phyloP scores from a whole-genome alignment of 2,329 filamentous ascomycete species.

The Domatiomyces catenatus region DNA sequence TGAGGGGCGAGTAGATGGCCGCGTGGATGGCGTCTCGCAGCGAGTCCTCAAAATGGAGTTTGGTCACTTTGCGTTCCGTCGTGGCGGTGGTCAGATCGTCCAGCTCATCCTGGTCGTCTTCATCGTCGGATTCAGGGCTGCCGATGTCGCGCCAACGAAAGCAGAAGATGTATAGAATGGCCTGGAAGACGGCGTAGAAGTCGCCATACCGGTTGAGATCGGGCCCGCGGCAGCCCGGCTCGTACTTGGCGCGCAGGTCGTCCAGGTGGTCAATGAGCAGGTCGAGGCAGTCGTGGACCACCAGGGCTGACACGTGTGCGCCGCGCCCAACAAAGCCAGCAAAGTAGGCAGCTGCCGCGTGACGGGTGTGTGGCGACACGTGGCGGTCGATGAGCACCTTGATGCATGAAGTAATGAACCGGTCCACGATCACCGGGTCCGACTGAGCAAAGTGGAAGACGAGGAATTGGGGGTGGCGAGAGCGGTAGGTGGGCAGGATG shows the following conservation, averaged over 20 bases:
- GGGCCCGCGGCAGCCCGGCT: constrained; percentile 59
- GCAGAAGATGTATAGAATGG: constrained; percentile 87
- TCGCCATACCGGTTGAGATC: constrained; percentile 69
- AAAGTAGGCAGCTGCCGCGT: constrained; percentile 80
- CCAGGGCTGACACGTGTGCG: constrained; percentile 57
- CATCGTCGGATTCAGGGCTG: constrained; percentile 28
- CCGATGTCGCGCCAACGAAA: constrained; percentile 91
- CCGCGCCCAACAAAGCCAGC: constrained; percentile 89
- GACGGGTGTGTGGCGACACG: constrained; percentile 56
- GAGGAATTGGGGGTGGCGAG: constrained; percentile 85
- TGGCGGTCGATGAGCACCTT: constrained; percentile 55
- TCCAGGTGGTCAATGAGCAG: constrained; percentile 67
- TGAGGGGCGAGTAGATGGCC: constrained; percentile 76
- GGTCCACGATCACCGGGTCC: constrained; percentile 60
- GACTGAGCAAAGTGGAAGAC: constrained; percentile 89
- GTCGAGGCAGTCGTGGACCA: constrained; percentile 69
- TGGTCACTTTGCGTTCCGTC: constrained; percentile 37
- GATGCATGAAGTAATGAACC: constrained; percentile 65
- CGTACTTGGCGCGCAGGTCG: constrained; percentile 55
- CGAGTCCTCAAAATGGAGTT: constrained; percentile 61
- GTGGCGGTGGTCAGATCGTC: constrained; percentile 25
- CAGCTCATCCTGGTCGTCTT: constrained; percentile 41
- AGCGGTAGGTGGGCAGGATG: constrained; percentile 80
- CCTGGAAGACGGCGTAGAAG: constrained; percentile 81
- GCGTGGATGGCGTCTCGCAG: constrained; percentile 59